Evolutionary conservation across 2,329 filamentous ascomycete species (phyloP), one percentile per base, ranked within the genome.

Genomic region (Hansfordia pulvinata): DNA sequence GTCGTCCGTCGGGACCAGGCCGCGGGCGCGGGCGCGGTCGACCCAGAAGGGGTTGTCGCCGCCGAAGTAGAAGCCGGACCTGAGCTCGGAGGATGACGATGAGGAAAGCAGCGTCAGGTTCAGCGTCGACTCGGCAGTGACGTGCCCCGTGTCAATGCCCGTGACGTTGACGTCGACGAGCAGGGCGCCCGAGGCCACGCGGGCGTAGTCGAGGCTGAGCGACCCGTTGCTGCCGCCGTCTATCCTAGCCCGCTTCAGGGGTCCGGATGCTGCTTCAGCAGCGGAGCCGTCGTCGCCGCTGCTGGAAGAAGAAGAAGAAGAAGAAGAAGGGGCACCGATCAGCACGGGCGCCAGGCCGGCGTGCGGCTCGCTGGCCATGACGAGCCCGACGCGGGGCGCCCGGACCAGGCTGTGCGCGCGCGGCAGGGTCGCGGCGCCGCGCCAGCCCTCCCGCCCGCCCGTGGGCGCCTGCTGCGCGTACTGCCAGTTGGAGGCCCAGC

Each of bases 401-500:
- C 69, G 61, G 11, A 56, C 60, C 7, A 77, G 45, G 26, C 62
- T 61, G 29, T 63, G 62, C 4, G 46, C 45, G 1, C 71, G 53
- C 2, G 72, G 62, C 2, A 69, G 38, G 2, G 56, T 58, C 61
- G 67, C 67, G 15, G 54, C 46, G 26, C 56, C 58, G 12, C 65
- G 54, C 58, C 64, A 74, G 16, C 60, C 55, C 38, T 73, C 64
- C 5, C 44, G 39, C 3, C 54, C 44, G 0, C 59, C 66, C 1
- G 67, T 72, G 0, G 69, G 69, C 0, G 70, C 64, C 3, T 52
- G 32, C 31, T 63, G 50, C 0, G 59, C 53, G 44, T 76, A 75
- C 41, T 74, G 58, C 61, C 68, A 73, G 34, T 74, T 74, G 29
- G 54, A 62, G 1, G 64, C 64, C 69, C 69, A 74, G 8, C 57